Conservation (phyloP, 768 basidiomycete species). For the Amyloporia xantha region DNA sequence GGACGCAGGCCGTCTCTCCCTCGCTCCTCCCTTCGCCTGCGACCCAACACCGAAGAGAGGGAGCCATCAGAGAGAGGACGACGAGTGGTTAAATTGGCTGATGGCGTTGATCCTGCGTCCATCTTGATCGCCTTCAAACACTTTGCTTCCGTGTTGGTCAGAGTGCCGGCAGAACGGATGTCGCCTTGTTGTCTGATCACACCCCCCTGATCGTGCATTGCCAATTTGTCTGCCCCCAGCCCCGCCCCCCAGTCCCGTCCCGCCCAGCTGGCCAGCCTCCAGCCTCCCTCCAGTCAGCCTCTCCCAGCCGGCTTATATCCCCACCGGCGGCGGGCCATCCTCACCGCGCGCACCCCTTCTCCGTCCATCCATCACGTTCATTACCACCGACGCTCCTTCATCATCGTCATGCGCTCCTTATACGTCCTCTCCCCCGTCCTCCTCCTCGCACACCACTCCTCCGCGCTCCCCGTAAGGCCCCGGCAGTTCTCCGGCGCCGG, state of each 20-base stretch:
- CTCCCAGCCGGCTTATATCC: too few relatives aligned
- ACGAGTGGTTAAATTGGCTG: constrained; percentile 1
- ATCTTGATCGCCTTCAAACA: neutral
- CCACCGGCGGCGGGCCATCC: neutral
- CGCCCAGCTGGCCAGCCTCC: too few relatives aligned
- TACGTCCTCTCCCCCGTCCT: constrained; percentile 9
- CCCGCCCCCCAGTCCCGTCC: neutral
- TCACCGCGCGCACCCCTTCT: neutral
- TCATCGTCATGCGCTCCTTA: constrained; percentile 8
- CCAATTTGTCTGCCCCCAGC: neutral
- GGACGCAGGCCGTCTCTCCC: neutral
- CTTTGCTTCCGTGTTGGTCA: constrained; percentile 2
- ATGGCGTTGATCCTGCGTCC: constrained; percentile 2
- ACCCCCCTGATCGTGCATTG: constrained; percentile 1
- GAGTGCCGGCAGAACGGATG: neutral
- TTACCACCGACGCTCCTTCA: neutral
- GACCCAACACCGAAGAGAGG: neutral
- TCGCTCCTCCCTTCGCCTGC: neutral
- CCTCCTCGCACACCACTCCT: constrained; percentile 5
- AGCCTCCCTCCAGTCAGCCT: too few relatives aligned
- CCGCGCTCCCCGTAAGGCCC: constrained; percentile 4
- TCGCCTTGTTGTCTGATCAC: constrained; percentile 1
- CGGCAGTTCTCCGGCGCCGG: neutral
- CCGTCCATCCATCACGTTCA: neutral
- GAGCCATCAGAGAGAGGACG: neutral